Base-by-base conservation (phyloP, 1,139 yeast genomes). In the Geotrichum phurueaensis region DNA sequence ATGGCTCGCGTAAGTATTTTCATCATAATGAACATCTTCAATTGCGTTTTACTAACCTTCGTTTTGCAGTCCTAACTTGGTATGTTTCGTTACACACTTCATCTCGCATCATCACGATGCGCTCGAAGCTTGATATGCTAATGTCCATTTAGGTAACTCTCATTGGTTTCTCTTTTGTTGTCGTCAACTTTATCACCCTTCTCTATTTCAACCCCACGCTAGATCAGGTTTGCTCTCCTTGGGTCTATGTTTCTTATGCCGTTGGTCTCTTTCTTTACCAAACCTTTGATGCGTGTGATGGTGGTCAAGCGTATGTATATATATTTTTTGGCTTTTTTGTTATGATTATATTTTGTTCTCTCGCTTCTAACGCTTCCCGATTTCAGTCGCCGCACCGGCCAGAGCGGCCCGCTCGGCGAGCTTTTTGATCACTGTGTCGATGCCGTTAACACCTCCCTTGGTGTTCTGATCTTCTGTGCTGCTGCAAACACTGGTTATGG, bases 221-320 rank as follows among this genome's bases (percentile, higher is more conserved):
- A 63, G 76, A 83, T 58, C 70, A 77, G 56, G 71, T 74, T 20
- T 79, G 83, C 29, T 97, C 98, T n/a, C 73, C 82, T 54, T 90
- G 96, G 96, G 82, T 88, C 48, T 90, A 89, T 72, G 82, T 83
- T 67, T 79, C 88, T 58, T 89, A 89, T 71, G 97, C 96, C 0
- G 72, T 88, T 67, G 96, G 96, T 1, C 77, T 92, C 65, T 91
- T 92, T 71, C 77, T 91, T 80, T 92, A 92, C 73, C 98, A 92
- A 71, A 92, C 98, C 0, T 91, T 92, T 73, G 98, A 92, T 75
- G 97, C 97, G 1, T 89, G 96, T 74, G 98, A 92, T 73, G 98
- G 98, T 12, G 83, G 87, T 66, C 98, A 92, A 73, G 98, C 98
- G 50, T 78, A 87, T 71, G 75, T 67, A 25, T 39, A 18, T 39